A percentile compares a stretch with the other conserved stretches of the same genome.
Evolutionary conservation across 805 yeast genomes (phyloP).

Genomic region (Dipodascus albidus): DNA sequence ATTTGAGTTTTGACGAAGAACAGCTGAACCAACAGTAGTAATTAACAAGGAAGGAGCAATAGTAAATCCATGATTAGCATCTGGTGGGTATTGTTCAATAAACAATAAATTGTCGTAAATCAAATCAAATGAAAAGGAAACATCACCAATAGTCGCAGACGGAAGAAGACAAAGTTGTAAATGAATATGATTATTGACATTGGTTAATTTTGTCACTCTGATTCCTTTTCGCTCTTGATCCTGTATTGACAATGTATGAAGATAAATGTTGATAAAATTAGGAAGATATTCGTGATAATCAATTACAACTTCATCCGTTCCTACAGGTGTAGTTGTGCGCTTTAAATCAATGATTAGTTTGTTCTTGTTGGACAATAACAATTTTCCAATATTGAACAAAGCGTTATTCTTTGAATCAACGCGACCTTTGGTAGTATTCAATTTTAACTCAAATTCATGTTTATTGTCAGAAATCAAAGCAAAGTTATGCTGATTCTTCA

Average conservation of each 20-base stretch:
- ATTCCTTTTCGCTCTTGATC: conserved; percentile 6
- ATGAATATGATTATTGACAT: background rate
- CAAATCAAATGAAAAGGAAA: background rate
- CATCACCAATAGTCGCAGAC: background rate
- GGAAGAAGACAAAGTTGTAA: background rate
- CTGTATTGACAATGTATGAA: conserved; percentile 49
- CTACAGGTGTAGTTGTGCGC: background rate
- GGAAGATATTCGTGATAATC: conserved; percentile 76
- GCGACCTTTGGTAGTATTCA: background rate
- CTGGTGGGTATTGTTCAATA: conserved; percentile 95
- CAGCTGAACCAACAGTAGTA: conserved; percentile 35
- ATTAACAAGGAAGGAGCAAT: conserved; percentile 69
- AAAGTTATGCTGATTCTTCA: background rate
- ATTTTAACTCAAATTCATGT: background rate
- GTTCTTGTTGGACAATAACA: background rate
- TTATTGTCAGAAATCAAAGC: background rate
- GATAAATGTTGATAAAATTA: conserved; percentile 80
- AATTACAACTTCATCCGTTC: conserved; percentile 34
- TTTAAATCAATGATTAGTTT: background rate
- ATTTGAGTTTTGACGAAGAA: conserved; percentile 63
- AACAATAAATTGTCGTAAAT: conserved; percentile 51
- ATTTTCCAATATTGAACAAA: background rate
- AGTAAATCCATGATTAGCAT: conserved; percentile 96
- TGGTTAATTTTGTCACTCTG: background rate
- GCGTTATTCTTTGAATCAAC: background rate